phyloP scores from a whole-genome alignment of 768 basidiomycete species.

The Tremella yokohamensis region DNA sequence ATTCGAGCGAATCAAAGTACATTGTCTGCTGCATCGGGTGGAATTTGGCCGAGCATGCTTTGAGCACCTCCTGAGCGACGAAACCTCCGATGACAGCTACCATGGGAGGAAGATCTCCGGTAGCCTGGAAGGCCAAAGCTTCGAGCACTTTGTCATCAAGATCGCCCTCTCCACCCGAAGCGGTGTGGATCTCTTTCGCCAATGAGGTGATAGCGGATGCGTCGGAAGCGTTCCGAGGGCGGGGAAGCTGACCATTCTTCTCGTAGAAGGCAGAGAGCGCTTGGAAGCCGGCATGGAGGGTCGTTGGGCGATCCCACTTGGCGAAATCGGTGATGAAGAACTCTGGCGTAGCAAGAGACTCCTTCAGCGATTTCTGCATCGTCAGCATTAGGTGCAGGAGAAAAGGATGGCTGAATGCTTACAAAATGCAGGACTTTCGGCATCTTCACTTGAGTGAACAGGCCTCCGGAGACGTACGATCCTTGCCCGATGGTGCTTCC shows the following conservation, averaged over 20 bases:
- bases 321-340: slow-evolving; percentile 93
- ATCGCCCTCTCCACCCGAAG: slow-evolving; percentile 59
- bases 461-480: slow-evolving; percentile 79
- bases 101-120: slow-evolving; percentile 83
- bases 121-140: slow-evolving; percentile 85
- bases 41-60: slow-evolving; percentile 96
- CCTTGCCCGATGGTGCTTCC: slow-evolving; percentile 79
- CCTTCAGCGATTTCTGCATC: slow-evolving; percentile 87
- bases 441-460: slow-evolving; percentile 99
- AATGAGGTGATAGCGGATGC: slow-evolving; percentile 67
- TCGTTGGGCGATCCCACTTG: slow-evolving; percentile 88
- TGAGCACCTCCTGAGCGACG: slow-evolving; percentile 95
- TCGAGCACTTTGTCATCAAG: slow-evolving; percentile 73
- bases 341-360: slow-evolving; percentile 76
- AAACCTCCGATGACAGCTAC: slow-evolving; percentile 94
- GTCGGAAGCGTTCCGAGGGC: slow-evolving; percentile 76
- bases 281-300: slow-evolving; percentile 91
- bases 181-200: slow-evolving; percentile 64
- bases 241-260: slow-evolving; percentile 67
- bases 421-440: slow-evolving; percentile 94
- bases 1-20: slow-evolving; percentile 97
- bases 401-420: slow-evolving; percentile 44
- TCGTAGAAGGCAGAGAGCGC: slow-evolving; percentile 74
- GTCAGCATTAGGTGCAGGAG: slow-evolving; percentile 2
- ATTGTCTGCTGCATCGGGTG: slow-evolving; percentile 91